Evolutionary conservation across 2,329 filamentous ascomycete species (phyloP).

Genomic region (Simplicillium aogashimaense): DNA sequence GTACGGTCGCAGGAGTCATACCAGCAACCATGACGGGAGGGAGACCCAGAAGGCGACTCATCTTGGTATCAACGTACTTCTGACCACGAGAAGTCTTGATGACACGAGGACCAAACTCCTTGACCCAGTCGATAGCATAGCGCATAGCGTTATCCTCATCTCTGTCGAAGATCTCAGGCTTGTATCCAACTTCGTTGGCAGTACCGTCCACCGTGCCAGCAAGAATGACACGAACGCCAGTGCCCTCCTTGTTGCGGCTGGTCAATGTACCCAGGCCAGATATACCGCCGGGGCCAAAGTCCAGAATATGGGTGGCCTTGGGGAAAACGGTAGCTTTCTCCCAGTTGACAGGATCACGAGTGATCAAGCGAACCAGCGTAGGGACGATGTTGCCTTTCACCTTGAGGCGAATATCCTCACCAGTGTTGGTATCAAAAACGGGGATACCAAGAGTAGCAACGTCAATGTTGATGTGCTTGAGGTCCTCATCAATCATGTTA

Average conservation of each 20-base stretch:
- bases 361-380: constrained; percentile 82
- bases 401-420: constrained; percentile 67
- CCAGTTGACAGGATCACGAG: constrained; percentile 89
- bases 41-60: constrained; percentile 76
- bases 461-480: constrained; percentile 72
- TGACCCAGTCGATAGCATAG: constrained; percentile 95
- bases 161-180: constrained; percentile 93
- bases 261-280: constrained; percentile 93
- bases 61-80: constrained; percentile 93
- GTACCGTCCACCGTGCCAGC: constrained; percentile 89
- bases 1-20: constrained; percentile 86
- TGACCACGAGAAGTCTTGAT: constrained; percentile 82
- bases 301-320: constrained; percentile 83
- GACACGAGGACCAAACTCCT: constrained; percentile 87
- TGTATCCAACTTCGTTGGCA: constrained; percentile 87
- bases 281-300: constrained; percentile 94
- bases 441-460: constrained; percentile 67
- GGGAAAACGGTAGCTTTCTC: constrained; percentile 89
- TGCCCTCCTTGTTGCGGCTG: constrained; percentile 98
- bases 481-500: constrained; percentile 73
- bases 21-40: constrained; percentile 85
- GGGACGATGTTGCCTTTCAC: constrained; percentile 75
- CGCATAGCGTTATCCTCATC: constrained; percentile 92
- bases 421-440: constrained; percentile 84
- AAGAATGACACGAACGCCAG: constrained; percentile 90